Base-by-base conservation (phyloP, 116 monocot genomes). In the Cymodocea nodosa region DNA sequence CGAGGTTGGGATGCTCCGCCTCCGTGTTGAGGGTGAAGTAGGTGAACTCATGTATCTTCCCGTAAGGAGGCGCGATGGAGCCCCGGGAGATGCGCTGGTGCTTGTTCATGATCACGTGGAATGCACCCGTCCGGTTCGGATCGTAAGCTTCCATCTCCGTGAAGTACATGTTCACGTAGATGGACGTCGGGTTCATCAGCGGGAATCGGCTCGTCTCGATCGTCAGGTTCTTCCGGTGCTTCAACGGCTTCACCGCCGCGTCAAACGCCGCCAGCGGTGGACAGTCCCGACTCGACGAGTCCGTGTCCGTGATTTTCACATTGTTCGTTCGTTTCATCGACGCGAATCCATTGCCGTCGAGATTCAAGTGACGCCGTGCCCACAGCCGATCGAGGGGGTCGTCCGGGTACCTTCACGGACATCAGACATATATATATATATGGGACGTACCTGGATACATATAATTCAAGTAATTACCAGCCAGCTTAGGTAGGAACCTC, bases 101-200 rank as follows among this genome's bases (percentile, higher is more conserved):
- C 4, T 40, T 68, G 39, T 83, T 76, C 50, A 63, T 22, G 62
- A 23, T 63, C 16, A 79, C 9, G 4, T 37, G n/a, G 50, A 83
- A 70, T 1, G 73, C 37, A 22, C 83, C 64, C 12, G 1, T 63
- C 10, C 69, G 8, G 30, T 14, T 6, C 24, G 23, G 55, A 35
- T 69, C 7, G 19, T 19, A 14, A 9, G 39, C 9, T 39, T 4
- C 39, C 23, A 63, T 40, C 25, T 83, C 83, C 17, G 79, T 15
- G 64, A 76, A 79, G 64, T 73, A 83, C 16, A 81, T 4, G 74
- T 74, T 71, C n/a, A 74, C 3, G 68, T 63, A 74, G 56, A 73
- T 22, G 11, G 36, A 4, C 2, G 59, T 16, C 16, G 67, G 58
- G 13, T 52, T 6, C 14, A 63, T 14, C 0, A 17, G 6, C 1